Evolutionary conservation across 2,329 filamentous ascomycete genomes (phyloP), one percentile per base, ranked within the genome.

Genomic region (Aspergillus luchuensis): DNA sequence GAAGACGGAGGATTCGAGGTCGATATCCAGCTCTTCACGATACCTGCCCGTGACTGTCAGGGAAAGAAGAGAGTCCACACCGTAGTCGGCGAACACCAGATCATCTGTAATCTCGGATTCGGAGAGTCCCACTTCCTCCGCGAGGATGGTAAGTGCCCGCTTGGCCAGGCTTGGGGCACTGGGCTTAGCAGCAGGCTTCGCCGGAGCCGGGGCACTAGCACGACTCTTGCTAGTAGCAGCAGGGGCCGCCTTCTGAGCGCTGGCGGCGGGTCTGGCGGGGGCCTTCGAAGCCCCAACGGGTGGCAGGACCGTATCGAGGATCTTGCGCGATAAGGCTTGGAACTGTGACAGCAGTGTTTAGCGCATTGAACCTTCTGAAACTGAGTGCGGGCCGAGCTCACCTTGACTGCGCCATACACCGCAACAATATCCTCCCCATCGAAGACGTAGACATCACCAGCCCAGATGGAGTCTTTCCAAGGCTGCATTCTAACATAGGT

Each of bases 401-500:
- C 73, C 69, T 82, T 82, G 59, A 86, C 82, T 36, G 72, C 74
- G 36, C 76, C 76, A 53, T 67, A 76, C 62, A 86, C 76, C 59
- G 83, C 84, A 62, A 87, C 78, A 61, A 87, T 83, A 66, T 86
- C 81, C 52, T 83, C 80, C n/a, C 82, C 82, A 25, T 86, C 82
- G 66, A 87, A 80, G 66, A 87, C 81, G 74, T 85, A 87, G 43
- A 87, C 84, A 73, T 87, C 84, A 68, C 85, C 85, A 56, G 83
- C 80, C 60, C 81, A 84, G 66, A 85, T 81, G 65, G 85, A 85
- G 62, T 81, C 78, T 21, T 71, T 67, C 66, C 75, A 76, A 23
- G 73, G 74, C 63, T 86, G 82, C 85, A 88, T 88, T 69, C 85
- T 82, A 56, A 87, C 85, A 68, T 87, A 87, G 41, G 84, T 85